Conservation (phyloP, 2,329 filamentous ascomycete genomes). For the Aspergillus piperis region DNA sequence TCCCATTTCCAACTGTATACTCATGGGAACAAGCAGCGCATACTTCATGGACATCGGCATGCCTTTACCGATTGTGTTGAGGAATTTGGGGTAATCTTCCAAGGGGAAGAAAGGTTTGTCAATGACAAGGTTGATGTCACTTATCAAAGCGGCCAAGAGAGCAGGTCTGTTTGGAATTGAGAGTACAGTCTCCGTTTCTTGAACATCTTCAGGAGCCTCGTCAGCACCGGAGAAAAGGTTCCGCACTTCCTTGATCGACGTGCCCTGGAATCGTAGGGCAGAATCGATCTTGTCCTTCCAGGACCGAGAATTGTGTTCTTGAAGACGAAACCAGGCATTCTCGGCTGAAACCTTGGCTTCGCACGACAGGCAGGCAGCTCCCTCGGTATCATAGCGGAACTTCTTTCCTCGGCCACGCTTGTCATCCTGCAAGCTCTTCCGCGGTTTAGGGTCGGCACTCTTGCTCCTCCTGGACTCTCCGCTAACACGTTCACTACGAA, state of each 20-base stretch:
- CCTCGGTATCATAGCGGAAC: conserved; percentile 75
- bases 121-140: conserved; percentile 78
- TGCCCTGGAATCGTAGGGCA: conserved; percentile 67
- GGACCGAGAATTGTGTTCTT: conserved; percentile 79
- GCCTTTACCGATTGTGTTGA: conserved; percentile 91
- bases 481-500: conserved; percentile 42
- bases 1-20: conserved; percentile 83
- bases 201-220: conserved; percentile 75
- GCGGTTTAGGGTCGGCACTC: conserved; percentile 55
- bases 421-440: conserved; percentile 31
- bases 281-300: conserved; percentile 91
- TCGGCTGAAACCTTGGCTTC: conserved; percentile 71
- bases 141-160: conserved; percentile 76
- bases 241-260: conserved; percentile 76
- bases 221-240: conserved; percentile 80
- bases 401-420: conserved; percentile 40
- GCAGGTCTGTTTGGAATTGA: conserved; percentile 82
- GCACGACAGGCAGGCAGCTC: conserved; percentile 70
- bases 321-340: conserved; percentile 73
- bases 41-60: conserved; percentile 93
- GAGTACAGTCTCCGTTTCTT: conserved; percentile 81
- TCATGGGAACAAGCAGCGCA: conserved; percentile 84
- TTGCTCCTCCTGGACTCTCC: conserved; percentile 53
- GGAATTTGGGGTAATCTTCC: conserved; percentile 75
- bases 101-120: conserved; percentile 93